A percentile compares a stretch with the other conserved stretches of the same genome.
phyloP scores from a whole-genome alignment of 2,329 filamentous ascomycete species.

The Fonsecaea erecta region DNA sequence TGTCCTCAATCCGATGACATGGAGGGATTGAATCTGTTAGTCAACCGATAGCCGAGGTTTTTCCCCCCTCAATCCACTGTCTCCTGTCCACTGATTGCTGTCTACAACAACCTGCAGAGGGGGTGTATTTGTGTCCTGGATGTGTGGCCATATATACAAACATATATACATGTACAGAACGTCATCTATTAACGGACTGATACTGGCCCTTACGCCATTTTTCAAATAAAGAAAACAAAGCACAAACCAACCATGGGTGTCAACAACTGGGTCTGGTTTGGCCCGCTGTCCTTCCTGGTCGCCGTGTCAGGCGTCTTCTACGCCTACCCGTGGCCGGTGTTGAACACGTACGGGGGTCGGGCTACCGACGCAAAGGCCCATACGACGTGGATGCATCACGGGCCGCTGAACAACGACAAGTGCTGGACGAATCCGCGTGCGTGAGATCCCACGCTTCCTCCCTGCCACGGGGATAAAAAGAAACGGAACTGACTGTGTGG shows the following conservation, averaged over 20 bases:
- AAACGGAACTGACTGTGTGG: background rate
- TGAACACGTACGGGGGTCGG: constrained; percentile 17
- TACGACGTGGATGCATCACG: constrained; percentile 12
- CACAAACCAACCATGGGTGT: constrained; percentile 8
- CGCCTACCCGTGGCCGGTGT: constrained; percentile 21
- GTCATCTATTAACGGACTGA: no score
- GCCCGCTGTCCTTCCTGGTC: constrained; percentile 14
- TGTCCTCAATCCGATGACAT: background rate
- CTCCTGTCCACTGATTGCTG: no score
- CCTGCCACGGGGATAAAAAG: background rate
- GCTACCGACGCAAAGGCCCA: constrained; percentile 3
- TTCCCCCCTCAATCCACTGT: background rate
- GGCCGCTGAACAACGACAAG: constrained; percentile 26
- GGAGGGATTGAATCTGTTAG: background rate
- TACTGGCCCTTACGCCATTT: no score
- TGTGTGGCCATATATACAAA: no score
- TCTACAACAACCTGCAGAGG: no score
- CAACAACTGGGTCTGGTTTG: constrained; percentile 19
- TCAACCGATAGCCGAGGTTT: constrained; percentile 1
- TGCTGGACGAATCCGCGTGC: constrained; percentile 29
- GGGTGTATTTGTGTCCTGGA: no score
- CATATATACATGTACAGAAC: no score
- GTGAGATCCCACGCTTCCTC: background rate
- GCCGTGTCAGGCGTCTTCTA: constrained; percentile 13
- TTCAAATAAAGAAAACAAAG: no score